Base-by-base conservation (phyloP, 2,329 filamentous ascomycete genomes). In the Fusarium begoniae region DNA sequence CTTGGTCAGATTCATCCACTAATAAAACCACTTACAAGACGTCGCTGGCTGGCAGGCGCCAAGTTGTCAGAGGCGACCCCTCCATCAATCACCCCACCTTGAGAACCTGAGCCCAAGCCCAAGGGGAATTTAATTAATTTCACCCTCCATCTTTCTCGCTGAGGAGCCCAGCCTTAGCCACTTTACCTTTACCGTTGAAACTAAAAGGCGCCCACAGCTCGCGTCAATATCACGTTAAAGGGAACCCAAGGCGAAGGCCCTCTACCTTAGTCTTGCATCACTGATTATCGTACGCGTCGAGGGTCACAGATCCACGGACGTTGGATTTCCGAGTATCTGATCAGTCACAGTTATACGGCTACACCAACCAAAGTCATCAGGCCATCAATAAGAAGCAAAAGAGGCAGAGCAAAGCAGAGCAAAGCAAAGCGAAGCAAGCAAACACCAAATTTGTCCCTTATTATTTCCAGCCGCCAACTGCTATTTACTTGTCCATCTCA, bases 11-110 rank as follows among this genome's bases (percentile, higher is more conserved):
- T 14, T 17, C 37, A 56, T 28, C n/a, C 40, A 26, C 43, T 43
- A 26, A 30, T 43, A 26, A 30, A 30, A 43, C 35, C 57, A 70
- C 57, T 68, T 63, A 71, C 58, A 65, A 61, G 48, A 69, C 51
- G 57, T 65, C 66, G 32, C 32, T 35, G 32, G 59, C 66, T 67
- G 70, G 62, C 58, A 67, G 59, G 61, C 69, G 63, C 56, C 66
- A 45, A 69, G 48, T 69, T 69, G 48, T 69, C 58, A 74, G 41
- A 55, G 48, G 41, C 35, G 68, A 72, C 72, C 72, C 72, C 71
- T 70, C 70, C 70, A 73, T 74, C 68, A 73, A 73, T 74, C 68
- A 75, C 72, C 72, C 72, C 68, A 74, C 72, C 48, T 63, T 53
- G 40, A 30, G 61, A 45, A 48, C 38, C 30, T 50, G 47, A 51